These are phyloP conservation scores for Quaeritorhiza haematococci DNA, from an alignment of 371 early-diverging fungal species.

Conservation along the genomic window DNA sequence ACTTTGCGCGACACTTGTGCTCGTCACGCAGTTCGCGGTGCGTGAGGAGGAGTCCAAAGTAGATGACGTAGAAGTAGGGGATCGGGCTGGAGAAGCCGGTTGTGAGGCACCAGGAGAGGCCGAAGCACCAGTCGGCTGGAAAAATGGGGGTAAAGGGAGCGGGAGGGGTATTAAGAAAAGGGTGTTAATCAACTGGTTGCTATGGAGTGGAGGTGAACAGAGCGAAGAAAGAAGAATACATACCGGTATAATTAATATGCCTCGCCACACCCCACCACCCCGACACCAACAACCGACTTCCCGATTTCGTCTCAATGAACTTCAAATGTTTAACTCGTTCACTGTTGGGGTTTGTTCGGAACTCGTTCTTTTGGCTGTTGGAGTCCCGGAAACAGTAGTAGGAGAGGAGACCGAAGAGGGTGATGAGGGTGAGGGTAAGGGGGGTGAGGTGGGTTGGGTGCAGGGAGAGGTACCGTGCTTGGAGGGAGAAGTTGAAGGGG, in stretches of 20 bases:
- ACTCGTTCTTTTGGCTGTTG: slow-evolving; percentile 83
- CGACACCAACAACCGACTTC: slow-evolving; percentile 69
- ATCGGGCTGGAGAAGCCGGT: slow-evolving; percentile 69
- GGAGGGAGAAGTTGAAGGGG: slow-evolving; percentile 82
- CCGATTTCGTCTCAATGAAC: slow-evolving; percentile 75
- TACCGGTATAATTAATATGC: slow-evolving; percentile 80
- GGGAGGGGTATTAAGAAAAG: not conserved
- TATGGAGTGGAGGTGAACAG: not conserved
- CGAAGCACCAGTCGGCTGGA: slow-evolving; percentile 75
- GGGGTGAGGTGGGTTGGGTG: slow-evolving; percentile 54
- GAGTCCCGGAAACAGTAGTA: slow-evolving; percentile 81
- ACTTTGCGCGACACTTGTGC: slow-evolving; percentile 80
- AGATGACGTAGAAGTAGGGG: slow-evolving; percentile 89
- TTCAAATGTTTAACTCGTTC: slow-evolving; percentile 63
- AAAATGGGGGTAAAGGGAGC: not conserved
- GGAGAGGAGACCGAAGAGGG: slow-evolving; percentile 58
- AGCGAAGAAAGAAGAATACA: not conserved
- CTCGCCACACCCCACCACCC: slow-evolving; percentile 94
- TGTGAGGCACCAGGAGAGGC: slow-evolving; percentile 79
- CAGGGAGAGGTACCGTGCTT: slow-evolving; percentile 78
- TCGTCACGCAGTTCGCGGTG: slow-evolving; percentile 89
- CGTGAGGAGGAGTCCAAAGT: slow-evolving; percentile 79
- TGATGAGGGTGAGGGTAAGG: slow-evolving; percentile 36
- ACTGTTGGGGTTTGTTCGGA: slow-evolving; percentile 62
- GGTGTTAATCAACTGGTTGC: not conserved